phyloP scores from a whole-genome alignment of 768 basidiomycete genomes.

The Coprinopsis strossmayeri region DNA sequence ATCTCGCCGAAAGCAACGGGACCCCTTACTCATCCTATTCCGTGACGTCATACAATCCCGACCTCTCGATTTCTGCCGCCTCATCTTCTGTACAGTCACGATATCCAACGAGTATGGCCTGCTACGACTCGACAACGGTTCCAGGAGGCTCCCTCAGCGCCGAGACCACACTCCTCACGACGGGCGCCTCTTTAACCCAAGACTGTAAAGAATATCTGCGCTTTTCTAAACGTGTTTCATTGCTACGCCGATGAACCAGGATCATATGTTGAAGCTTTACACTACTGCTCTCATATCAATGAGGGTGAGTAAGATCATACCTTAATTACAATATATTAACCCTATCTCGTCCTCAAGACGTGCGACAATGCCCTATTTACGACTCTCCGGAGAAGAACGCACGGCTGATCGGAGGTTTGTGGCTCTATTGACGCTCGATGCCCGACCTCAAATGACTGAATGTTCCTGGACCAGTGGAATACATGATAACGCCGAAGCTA shows the following conservation, averaged over 20 bases:
- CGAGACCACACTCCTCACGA: conserved; percentile 7
- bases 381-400: conserved; percentile 15
- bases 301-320: conserved; percentile 10
- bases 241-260: conserved; percentile 15
- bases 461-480: too few species aligned
- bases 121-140: too few species aligned
- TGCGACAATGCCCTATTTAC: conserved; percentile 17
- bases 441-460: not conserved
- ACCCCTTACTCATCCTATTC: too few species aligned
- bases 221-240: conserved; percentile 14
- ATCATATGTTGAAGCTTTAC: conserved; percentile 12
- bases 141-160: conserved; percentile 7
- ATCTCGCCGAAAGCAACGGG: too few species aligned
- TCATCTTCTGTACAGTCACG: too few species aligned
- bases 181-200: conserved; percentile 11
- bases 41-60: too few species aligned
- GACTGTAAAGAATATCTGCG: conserved; percentile 14
- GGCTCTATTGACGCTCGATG: not conserved
- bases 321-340: not conserved
- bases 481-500: conserved; percentile 14
- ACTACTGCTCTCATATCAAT: conserved; percentile 14
- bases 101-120: too few species aligned
- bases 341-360: conserved; percentile 5
- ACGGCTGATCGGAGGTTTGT: conserved; percentile 15
- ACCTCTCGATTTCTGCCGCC: too few species aligned